Base-by-base conservation (phyloP, 1,284 basidiomycete species). In the Apiotrichum gracile region DNA sequence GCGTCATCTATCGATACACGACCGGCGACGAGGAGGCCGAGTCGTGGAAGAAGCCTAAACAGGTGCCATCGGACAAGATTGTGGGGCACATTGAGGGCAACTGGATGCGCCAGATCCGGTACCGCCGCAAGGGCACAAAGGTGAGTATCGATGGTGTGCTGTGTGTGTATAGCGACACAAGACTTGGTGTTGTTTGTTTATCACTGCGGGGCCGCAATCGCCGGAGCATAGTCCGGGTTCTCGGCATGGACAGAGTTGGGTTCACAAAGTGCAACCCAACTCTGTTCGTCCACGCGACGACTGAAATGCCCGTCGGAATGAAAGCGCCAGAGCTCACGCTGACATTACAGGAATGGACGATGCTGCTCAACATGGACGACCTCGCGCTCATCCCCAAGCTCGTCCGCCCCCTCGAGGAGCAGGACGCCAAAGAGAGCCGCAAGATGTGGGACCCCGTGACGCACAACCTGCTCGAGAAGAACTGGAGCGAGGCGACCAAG, bases 381-480 rank as follows among this genome's bases (percentile, higher is more conserved):
- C 75, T 98, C 43, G 79, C 81, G 22, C 75, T 86, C n/a, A 78
- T 93, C 17, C 88, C 89, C 14, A 97, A 97, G 79, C 70, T 75
- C 14, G 91, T 97, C 40, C 81, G 93, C 24, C 85, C 91, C 7
- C 66, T 97, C 47, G 82, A 84, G 57, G 81, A 82, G 68, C 94
- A 97, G 72, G 80, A 85, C 25, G 79, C 82, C 17, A 78, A 82
- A 58, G 96, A 98, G 78, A 93, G 89, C 58, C 80, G 91, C 57
- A 84, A 83, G 76, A 76, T 97, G 54, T 97, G 94, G 96, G 83
- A 88, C 49, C 82, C 79, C 35, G 91, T 98, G 21, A 93, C 91
- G 35, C 79, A 77, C 51, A 76, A 83, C 66, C 77, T 97, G 52
- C 49, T 90, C 45, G 79, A 78, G 66, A 97, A 96, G 79, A 88